Evolutionary conservation across 2,329 filamentous ascomycete genomes (phyloP).

Genomic region (Fusarium sp.): DNA sequence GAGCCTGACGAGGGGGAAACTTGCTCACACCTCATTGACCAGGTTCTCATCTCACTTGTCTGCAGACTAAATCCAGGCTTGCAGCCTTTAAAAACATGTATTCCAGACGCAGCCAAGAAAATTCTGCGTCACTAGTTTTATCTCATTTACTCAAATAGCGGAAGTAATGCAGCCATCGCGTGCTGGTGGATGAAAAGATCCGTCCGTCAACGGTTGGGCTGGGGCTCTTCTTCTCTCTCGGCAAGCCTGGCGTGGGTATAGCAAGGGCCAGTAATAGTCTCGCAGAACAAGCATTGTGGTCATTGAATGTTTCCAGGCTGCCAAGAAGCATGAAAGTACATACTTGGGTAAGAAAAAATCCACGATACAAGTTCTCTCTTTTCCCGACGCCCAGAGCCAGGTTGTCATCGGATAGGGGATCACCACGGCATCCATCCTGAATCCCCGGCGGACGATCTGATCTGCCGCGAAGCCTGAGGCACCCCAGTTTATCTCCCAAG

Average conservation of each 20-base stretch:
- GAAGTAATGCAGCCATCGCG: slow-evolving; percentile 25
- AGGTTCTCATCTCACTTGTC: slow-evolving; percentile 1
- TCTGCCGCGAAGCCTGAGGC: slow-evolving; percentile 40
- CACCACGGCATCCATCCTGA: slow-evolving; percentile 30
- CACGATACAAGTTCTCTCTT: slow-evolving; percentile 30
- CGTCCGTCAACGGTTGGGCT: slow-evolving; percentile 9
- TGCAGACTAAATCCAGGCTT: not conserved
- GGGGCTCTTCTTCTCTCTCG: not conserved
- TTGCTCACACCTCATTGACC: not conserved
- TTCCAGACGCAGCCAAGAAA: not conserved
- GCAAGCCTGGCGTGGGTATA: slow-evolving; percentile 19
- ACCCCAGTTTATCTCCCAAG: slow-evolving; percentile 15
- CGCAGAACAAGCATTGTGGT: not conserved
- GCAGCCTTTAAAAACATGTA: not conserved
- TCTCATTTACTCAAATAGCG: slow-evolving; percentile 8
- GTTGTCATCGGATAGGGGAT: slow-evolving; percentile 28
- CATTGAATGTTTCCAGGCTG: not conserved
- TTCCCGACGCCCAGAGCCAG: slow-evolving; percentile 13
- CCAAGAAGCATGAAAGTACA: slow-evolving; percentile 30
- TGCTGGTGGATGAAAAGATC: slow-evolving; percentile 22
- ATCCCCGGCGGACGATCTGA: slow-evolving; percentile 34
- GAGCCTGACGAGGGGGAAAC: slow-evolving; percentile 5
- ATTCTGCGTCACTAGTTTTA: not conserved
- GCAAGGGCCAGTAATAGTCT: slow-evolving; percentile 11
- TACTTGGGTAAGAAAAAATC: slow-evolving; percentile 2